A percentile compares a stretch with the other conserved stretches of the same genome.
phyloP scores from a whole-genome alignment of 306 rosid genomes.

The Hippophae rhamnoides region DNA sequence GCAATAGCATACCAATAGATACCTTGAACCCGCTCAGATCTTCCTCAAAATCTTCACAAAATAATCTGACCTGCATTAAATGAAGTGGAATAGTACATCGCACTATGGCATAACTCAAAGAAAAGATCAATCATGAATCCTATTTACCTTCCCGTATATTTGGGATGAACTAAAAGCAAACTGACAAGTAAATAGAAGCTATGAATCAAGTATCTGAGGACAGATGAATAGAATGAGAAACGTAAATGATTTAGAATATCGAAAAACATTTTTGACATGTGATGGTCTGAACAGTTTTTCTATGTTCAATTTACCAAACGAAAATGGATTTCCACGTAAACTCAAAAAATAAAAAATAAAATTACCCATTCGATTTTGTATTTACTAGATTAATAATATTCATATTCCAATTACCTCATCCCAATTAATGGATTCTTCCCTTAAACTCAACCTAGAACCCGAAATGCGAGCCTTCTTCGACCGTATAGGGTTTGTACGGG shows the following conservation, averaged over 20 bases:
- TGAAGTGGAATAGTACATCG: background rate
- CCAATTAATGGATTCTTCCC: slow-evolving; percentile 29
- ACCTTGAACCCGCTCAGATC: slow-evolving; percentile 57
- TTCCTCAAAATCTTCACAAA: slow-evolving; percentile 64
- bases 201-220: too few relatives aligned
- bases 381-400: background rate
- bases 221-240: too few relatives aligned
- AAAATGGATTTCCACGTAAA: background rate
- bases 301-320: too few relatives aligned
- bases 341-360: background rate
- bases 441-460: slow-evolving; percentile 27
- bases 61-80: slow-evolving; percentile 43
- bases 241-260: too few relatives aligned
- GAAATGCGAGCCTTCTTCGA: slow-evolving; percentile 57
- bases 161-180: too few relatives aligned
- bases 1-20: slow-evolving; percentile 66
- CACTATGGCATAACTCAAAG: background rate
- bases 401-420: slow-evolving; percentile 35
- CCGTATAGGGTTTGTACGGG: slow-evolving; percentile 35
- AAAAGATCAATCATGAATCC: background rate
- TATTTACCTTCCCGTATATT: background rate
- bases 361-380: background rate
- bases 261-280: too few relatives aligned
- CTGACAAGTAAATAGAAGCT: too few relatives aligned
- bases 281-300: too few relatives aligned